phyloP scores from a whole-genome alignment of 2,329 filamentous ascomycete species.

The Sclerotinia minor region DNA sequence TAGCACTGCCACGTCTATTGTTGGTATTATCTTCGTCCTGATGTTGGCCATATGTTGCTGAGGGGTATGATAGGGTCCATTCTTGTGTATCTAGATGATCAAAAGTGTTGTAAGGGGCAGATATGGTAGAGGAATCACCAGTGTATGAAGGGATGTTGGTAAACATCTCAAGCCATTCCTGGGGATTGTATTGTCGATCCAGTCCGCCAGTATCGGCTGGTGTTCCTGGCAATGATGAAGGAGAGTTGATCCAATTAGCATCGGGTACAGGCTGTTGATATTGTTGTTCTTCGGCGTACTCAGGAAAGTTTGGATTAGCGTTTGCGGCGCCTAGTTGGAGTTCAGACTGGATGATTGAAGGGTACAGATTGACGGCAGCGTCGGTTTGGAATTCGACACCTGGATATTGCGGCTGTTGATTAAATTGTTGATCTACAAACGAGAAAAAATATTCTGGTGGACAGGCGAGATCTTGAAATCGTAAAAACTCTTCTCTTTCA shows the following conservation, averaged over 20 bases:
- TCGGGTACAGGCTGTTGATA: not conserved
- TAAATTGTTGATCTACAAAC: no score
- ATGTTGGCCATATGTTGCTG: not conserved
- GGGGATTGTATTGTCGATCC: not conserved
- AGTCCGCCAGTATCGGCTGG: not conserved
- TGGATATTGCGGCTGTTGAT: no score
- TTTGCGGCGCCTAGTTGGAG: not conserved
- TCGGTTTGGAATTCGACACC: no score
- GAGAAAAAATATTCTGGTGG: no score
- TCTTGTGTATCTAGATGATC: not conserved
- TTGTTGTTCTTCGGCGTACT: not conserved
- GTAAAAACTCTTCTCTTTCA: not conserved
- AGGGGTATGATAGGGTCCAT: not conserved
- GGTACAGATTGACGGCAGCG: not conserved
- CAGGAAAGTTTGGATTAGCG: not conserved
- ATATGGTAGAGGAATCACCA: not conserved
- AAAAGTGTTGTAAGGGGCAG: no score
- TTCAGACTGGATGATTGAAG: not conserved
- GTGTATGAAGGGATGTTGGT: not conserved
- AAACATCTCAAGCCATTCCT: not conserved
- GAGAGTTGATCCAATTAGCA: not conserved
- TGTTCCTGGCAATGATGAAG: not conserved
- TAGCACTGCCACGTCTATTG: not conserved
- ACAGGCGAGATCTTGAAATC: not conserved
- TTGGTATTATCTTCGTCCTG: not conserved